phyloP scores from a whole-genome alignment of 2,329 filamentous ascomycete species.

The Shiraia sp. region DNA sequence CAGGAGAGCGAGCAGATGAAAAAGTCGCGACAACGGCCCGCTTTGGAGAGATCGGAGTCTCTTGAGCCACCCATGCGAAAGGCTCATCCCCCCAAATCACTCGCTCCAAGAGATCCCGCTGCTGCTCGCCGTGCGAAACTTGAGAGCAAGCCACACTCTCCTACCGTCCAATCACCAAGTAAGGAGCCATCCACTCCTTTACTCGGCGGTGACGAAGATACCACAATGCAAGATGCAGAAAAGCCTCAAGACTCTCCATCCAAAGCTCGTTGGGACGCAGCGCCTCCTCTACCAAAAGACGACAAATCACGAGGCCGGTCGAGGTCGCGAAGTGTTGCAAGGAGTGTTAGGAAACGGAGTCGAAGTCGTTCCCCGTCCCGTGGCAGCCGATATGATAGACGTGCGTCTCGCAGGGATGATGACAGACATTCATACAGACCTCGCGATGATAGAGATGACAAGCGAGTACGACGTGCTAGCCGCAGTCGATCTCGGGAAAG shows the following conservation, averaged over 20 bases:
- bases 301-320: slow-evolving; percentile 33
- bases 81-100: slow-evolving; percentile 39
- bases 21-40: slow-evolving; percentile 41
- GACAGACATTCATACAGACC: slow-evolving; percentile 31
- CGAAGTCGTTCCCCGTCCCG: slow-evolving; percentile 36
- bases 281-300: slow-evolving; percentile 24
- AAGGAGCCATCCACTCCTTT: slow-evolving; percentile 27
- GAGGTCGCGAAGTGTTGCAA: slow-evolving; percentile 34
- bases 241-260: slow-evolving; percentile 13
- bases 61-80: slow-evolving; percentile 45
- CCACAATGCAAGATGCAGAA: slow-evolving; percentile 31
- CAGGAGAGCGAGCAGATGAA: slow-evolving; percentile 45
- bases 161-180: slow-evolving; percentile 25
- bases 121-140: slow-evolving; percentile 33
- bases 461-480: slow-evolving; percentile 32
- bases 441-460: slow-evolving; percentile 32
- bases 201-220: slow-evolving; percentile 23
- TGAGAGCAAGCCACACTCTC: slow-evolving; percentile 32
- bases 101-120: slow-evolving; percentile 41
- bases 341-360: slow-evolving; percentile 31
- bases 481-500: slow-evolving; percentile 38
- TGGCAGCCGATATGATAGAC: slow-evolving; percentile 36
- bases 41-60: slow-evolving; percentile 43
- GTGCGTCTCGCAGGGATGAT: slow-evolving; percentile 29
- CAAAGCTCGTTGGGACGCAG: slow-evolving; percentile 31